A percentile compares a stretch with the other conserved stretches of the same genome.
Evolutionary conservation across 495 filamentous ascomycete genomes (phyloP).

Genomic region (Aspergillus heteromorphus): DNA sequence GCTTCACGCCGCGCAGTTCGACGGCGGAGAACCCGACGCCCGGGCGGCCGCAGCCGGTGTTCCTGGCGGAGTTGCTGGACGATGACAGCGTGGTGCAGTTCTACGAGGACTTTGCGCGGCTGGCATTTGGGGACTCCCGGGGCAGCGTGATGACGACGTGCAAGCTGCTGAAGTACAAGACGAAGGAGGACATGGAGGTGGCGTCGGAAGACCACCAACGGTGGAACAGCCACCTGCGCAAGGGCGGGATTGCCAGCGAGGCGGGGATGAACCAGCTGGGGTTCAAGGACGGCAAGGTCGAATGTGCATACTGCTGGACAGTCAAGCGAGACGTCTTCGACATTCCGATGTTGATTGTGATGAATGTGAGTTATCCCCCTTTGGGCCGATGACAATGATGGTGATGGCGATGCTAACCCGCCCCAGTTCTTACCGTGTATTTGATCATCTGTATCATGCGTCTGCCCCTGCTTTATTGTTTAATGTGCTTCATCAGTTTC

Average conservation of each 20-base stretch:
- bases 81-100: constrained; percentile 90
- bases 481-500: constrained; percentile 1
- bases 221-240: constrained; percentile 42
- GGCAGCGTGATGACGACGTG: constrained; percentile 78
- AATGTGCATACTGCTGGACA: constrained; percentile 94
- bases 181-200: constrained; percentile 56
- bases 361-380: constrained; percentile 68
- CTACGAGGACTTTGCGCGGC: constrained; percentile 88
- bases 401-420: neutral
- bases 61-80: constrained; percentile 86
- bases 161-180: constrained; percentile 85
- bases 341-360: constrained; percentile 96
- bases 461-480: neutral
- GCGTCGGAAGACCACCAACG: constrained; percentile 38
- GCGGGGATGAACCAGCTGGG: constrained; percentile 68
- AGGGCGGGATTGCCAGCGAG: constrained; percentile 64
- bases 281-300: constrained; percentile 83
- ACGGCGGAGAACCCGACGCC: constrained; percentile 17
- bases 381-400: neutral
- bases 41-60: constrained; percentile 64
- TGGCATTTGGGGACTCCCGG: constrained; percentile 84
- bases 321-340: constrained; percentile 96
- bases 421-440: constrained; percentile 43
- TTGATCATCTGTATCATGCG: constrained; percentile 32
- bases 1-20: constrained; percentile 46